A percentile compares a stretch with the other conserved stretches of the same genome.
These are phyloP conservation scores for Chamaecyparis obtusa DNA, from an alignment of 75 land plant genomes.

Conservation along the genomic window DNA sequence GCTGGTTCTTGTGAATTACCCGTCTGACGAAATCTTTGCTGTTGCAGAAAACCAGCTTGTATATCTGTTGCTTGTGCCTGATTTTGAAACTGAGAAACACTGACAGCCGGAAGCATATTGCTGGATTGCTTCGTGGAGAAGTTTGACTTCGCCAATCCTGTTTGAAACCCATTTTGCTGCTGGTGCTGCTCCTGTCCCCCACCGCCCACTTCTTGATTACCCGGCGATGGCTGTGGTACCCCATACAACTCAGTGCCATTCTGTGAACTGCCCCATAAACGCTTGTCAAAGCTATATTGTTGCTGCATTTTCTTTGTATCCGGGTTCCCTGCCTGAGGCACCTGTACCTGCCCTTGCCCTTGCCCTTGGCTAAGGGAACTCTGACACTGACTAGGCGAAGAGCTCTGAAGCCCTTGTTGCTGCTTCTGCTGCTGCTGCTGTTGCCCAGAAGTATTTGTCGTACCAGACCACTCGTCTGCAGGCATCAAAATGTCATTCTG, in stretches of 20 bases:
- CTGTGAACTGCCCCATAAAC: constrained; percentile 15
- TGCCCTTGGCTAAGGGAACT: constrained; percentile 13
- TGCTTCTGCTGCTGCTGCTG: constrained; percentile 23
- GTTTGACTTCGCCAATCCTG: constrained; percentile 14
- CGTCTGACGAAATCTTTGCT: constrained; percentile 11
- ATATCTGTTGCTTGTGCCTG: constrained; percentile 10
- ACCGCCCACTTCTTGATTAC: constrained; percentile 7
- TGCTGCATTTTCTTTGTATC: constrained; percentile 1
- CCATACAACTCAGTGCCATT: constrained; percentile 10
- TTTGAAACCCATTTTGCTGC: constrained; percentile 10
- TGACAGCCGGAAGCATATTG: constrained; percentile 3
- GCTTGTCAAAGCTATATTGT: constrained; percentile 20
- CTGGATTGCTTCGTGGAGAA: constrained; percentile 12
- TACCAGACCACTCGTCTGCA: constrained; percentile 53
- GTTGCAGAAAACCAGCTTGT: constrained; percentile 12
- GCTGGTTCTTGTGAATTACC: constrained; percentile 23
- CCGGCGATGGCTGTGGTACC: not conserved
- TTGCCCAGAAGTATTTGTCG: constrained; percentile 29
- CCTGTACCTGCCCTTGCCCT: constrained; percentile 9
- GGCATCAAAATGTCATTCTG: constrained; percentile 24
- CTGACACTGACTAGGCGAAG: constrained; percentile 24
- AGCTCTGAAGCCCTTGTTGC: constrained; percentile 6
- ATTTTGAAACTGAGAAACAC: constrained; percentile 23
- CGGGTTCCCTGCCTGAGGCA: not conserved
- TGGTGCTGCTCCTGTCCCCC: constrained; percentile 7